These are phyloP conservation scores for Neoarthrinium moseri DNA, from an alignment of 2,329 filamentous ascomycete species.

Conservation along the genomic window DNA sequence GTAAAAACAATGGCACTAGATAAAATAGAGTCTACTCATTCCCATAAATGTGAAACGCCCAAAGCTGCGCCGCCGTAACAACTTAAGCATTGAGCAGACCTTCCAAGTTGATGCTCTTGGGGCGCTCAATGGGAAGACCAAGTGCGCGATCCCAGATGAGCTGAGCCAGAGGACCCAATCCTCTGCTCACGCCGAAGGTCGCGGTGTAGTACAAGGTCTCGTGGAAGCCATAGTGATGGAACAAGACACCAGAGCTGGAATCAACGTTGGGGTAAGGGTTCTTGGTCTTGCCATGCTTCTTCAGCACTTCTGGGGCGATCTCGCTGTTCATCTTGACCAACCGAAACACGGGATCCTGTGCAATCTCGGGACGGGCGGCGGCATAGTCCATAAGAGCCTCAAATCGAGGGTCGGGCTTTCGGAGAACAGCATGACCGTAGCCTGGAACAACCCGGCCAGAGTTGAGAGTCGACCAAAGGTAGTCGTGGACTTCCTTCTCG, in stretches of 20 bases:
- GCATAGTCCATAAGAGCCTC: slow-evolving; percentile 97
- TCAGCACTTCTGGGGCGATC: slow-evolving; percentile 86
- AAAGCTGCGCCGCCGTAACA: no score
- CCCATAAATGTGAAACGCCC: no score
- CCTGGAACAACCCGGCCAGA: slow-evolving; percentile 92
- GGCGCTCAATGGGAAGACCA: slow-evolving; percentile 92
- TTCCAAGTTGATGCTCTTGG: slow-evolving; percentile 94
- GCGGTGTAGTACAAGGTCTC: slow-evolving; percentile 93
- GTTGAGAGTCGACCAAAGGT: slow-evolving; percentile 91
- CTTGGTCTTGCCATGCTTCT: slow-evolving; percentile 96
- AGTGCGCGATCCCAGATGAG: slow-evolving; percentile 94
- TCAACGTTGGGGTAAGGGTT: slow-evolving; percentile 98
- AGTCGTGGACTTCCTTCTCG: slow-evolving; percentile 79
- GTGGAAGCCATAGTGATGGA: slow-evolving; percentile 97
- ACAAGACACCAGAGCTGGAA: slow-evolving; percentile 86
- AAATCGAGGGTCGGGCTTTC: slow-evolving; percentile 96
- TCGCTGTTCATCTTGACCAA: slow-evolving; percentile 92
- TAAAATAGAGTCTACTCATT: no score
- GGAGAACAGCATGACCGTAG: slow-evolving; percentile 92
- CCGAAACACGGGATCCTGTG: slow-evolving; percentile 84
- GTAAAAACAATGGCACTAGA: no score
- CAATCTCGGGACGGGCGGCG: slow-evolving; percentile 78
- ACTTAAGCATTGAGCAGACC: slow-evolving; percentile 60
- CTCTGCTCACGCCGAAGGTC: slow-evolving; percentile 67
- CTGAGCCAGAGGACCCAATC: slow-evolving; percentile 86